Base-by-base conservation (phyloP, 2,329 filamentous ascomycete species). In the Xylaria arbuscula region DNA sequence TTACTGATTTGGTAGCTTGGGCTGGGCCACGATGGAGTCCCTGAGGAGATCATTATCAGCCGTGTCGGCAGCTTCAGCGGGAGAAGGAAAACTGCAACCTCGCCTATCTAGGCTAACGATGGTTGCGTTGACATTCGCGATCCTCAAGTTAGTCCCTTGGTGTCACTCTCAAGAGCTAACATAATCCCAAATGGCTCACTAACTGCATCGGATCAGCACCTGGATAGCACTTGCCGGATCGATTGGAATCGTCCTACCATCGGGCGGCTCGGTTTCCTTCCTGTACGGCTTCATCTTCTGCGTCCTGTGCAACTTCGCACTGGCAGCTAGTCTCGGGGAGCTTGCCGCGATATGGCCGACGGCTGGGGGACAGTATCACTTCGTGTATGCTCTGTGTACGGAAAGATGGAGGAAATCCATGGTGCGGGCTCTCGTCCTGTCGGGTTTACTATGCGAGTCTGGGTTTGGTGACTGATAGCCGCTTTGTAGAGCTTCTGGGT, bases 221-320 rank as follows among this genome's bases (percentile, higher is more conserved):
- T 81, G 79, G 79, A 80, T 80, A 59, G 80, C 80, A 11, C 76
- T 83, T 1, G 81, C 81, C 0, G 82, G 81, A 2, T 81, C 81
- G 2, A 75, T 84, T 0, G 81, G 81, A 2, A 73, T 83, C 2
- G 80, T 82, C 2, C 72, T 83, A 2, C 80, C 81, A 0, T 83
- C 81, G 0, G 82, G 82, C 2, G 80, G 82, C 15, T 80, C 81
- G 0, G 80, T 82, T 1, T 77, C 81, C 0, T 80, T 83, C 50
- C 58, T 84, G 0, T 84, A 84, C 67, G 82, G 82, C 2, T 84
- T 84, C 67, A 75, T 84, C 57, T 82, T 84, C 71, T 83, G 81
- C 67, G 81, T 83, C 9, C 38, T 83, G 4, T 83, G 82, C 72
- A 83, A 82, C 66, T 76, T 84, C 9, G 79, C 79, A 7, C 75